Base-by-base conservation (phyloP, 805 yeast genomes). In the Myxozyma mucilagina region DNA sequence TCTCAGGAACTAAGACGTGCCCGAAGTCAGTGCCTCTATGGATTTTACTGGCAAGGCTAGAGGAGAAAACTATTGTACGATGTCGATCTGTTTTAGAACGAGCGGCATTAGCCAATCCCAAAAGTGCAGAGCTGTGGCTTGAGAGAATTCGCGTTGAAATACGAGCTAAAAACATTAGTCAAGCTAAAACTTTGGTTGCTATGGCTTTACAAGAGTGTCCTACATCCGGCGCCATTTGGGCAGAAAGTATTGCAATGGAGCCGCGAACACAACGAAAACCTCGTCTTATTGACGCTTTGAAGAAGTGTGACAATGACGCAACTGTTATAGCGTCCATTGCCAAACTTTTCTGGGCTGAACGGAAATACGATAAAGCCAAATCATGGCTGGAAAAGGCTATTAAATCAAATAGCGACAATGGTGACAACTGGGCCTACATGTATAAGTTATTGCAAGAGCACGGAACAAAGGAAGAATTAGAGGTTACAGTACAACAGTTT, bases 371-470 rank as follows among this genome's bases (percentile, higher is more conserved):
- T 1, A 86, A 85, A 65, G 89, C 96, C 0, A 76, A 78, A 57
- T 79, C 85, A 13, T 92, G 97, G 90, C 82, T 90, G 58, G 87
- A 86, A 51, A 78, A 87, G 56, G 88, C 94, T 0, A 70, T 86
- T 10, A 76, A 74, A n/a, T 76, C 78, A 1, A 84, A 85, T 58
- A 72, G 76, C 0, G 76, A 74, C n/a, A 82, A 78, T 69, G 97
- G 96, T 3, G 97, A 92, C 73, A 73, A 80, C 2, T 90, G 96
- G 87, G 82, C 84, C 0, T 86, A 90, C 87, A 62, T 67, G 20
- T 83, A 82, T 67, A 76, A 78, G 32, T 83, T 80, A 63, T 59
- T 77, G 47, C 81, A 80, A 1, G 13, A 29, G 14, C 47, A 47
- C 3, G 47, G 36, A 18, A 29, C 52, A 9, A 54, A 57, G 3